Evolutionary conservation across 495 filamentous ascomycete genomes (phyloP), one percentile per base, ranked within the genome.

Genomic region (Penicillium goetzii): DNA sequence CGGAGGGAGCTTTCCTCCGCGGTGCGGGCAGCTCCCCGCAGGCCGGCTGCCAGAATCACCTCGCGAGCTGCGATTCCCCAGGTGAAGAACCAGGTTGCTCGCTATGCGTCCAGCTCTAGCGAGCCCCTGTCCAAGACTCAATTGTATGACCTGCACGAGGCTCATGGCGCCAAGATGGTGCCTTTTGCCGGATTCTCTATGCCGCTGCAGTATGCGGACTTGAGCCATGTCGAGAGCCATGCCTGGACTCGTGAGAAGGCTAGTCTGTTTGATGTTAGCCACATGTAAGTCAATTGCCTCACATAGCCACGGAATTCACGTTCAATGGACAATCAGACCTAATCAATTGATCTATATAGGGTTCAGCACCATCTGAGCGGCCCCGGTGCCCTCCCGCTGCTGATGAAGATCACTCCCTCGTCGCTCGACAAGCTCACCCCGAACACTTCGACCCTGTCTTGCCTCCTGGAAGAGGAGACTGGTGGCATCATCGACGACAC

Each of bases 401-500:
- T 99, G 30, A 85, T 92, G 76, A 85, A 82, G 58, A 80, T 97
- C 51, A 96, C 92, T 15, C 95, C 95, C 3, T 85, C 87, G 1
- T 85, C 85, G 9, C 72, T 92, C 25, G 76, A 82, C 25, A 77
- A 78, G 38, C 80, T 92, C 53, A 67, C 73, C 19, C 75, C 76
- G 14, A 83, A 90, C 78, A 77, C 83, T 55, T 91, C 89, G 56
- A 94, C 91, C 3, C 84, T 99, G 3, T 93, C 90, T 9, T 87
- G 86, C n/a, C 79, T 99, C 21, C 81, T 99, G 33, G 88, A 88
- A 68, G 86, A 88, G 4, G 81, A 80, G 0, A 94, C 90, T 0
- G 95, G 95, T 36, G 94, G 95, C 17, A 97, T 98, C 62, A 85
- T 97, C 30, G 95, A 99, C 70, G 95, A 99, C 75, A 90, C 89